Evolutionary conservation across 208 protist genomes (phyloP), one percentile per base, ranked within the genome.

Genomic region (Spongospora subterranea): DNA sequence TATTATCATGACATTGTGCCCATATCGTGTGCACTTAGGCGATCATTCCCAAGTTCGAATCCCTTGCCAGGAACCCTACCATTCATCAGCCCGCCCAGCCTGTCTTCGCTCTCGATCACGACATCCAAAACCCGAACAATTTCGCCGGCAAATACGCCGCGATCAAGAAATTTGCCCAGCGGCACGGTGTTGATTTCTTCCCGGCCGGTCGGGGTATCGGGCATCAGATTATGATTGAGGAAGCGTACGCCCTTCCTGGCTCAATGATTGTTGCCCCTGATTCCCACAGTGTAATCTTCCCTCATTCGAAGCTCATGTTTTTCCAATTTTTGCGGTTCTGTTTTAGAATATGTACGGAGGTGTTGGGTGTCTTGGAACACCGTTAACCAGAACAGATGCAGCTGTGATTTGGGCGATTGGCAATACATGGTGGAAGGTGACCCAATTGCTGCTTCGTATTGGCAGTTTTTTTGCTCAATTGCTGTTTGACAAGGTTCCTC

Each of bases 81-180:
- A 45, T 95, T 20, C 43, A 35, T 35, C 90, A 95, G 64, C 77
- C 94, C 35, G 50, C 71, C 24, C 95, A 96, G 90, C 91, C 94
- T 29, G 94, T 96, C 29, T 95, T 96, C 88, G 93, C 93, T 29
- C 90, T 96, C 17, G 95, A 96, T 53, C 95, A 96, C 91, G 93
- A 96, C 91, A 93, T 96, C n/a, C 95, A 96, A 24, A 60, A 60
- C 50, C 6, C 6, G 24, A 24, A 6, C 13, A 60, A 60, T 24
- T 60, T 29, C 50, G 24, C 96, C 29, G 60, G 24, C n/a, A 96
- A 96, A 91, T 96, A 96, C 89, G 64, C 46, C 20, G 45, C 38
- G 13, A 96, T 96, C 54, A 71, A 93, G 35, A 65, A 45, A 0
- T 92, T 92, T 91, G 90, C 88, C 24, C 39, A 91, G 29, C 38